These are phyloP conservation scores for Vishniacozyma victoriae DNA, from an alignment of 768 basidiomycete genomes.

Conservation along the genomic window DNA sequence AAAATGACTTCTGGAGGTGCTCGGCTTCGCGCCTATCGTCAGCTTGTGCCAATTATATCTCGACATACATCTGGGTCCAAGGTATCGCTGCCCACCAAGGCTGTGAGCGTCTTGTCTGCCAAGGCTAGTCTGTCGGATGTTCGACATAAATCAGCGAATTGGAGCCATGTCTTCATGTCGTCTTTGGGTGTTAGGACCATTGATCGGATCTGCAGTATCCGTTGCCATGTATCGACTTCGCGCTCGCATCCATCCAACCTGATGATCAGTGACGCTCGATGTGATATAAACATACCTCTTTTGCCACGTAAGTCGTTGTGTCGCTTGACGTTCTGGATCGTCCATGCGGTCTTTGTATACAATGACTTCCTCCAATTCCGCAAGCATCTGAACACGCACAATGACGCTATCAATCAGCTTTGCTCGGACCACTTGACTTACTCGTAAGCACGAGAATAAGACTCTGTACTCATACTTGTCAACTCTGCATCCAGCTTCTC, in stretches of 20 bases:
- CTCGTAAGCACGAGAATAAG: constrained; percentile 97
- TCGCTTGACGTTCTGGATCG: constrained; percentile 82
- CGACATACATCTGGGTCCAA: constrained; percentile 28
- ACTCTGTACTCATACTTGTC: constrained; percentile 85
- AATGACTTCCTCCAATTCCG: constrained; percentile 96
- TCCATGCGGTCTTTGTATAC: constrained; percentile 89
- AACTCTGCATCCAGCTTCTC: constrained; percentile 87
- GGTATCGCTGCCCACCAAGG: constrained; percentile 60
- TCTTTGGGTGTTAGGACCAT: constrained; percentile 88
- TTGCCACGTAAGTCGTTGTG: constrained; percentile 95
- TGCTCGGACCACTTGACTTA: constrained; percentile 47
- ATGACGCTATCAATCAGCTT: constrained; percentile 59
- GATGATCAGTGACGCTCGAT: constrained; percentile 1
- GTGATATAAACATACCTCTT: constrained; percentile 62
- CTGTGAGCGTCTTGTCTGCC: constrained; percentile 94
- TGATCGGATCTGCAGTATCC: constrained; percentile 90
- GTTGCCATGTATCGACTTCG: constrained; percentile 98
- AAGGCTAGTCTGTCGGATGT: constrained; percentile 90
- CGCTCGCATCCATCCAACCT: constrained; percentile 93
- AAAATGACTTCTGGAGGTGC: constrained; percentile 95
- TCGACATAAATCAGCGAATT: constrained; percentile 94
- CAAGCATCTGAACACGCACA: constrained; percentile 96
- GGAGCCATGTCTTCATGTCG: constrained; percentile 97
- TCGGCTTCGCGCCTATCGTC: constrained; percentile 44
- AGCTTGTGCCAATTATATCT: background rate